Conservation (phyloP, 805 yeast species). For the Isabelozyma heimii region DNA sequence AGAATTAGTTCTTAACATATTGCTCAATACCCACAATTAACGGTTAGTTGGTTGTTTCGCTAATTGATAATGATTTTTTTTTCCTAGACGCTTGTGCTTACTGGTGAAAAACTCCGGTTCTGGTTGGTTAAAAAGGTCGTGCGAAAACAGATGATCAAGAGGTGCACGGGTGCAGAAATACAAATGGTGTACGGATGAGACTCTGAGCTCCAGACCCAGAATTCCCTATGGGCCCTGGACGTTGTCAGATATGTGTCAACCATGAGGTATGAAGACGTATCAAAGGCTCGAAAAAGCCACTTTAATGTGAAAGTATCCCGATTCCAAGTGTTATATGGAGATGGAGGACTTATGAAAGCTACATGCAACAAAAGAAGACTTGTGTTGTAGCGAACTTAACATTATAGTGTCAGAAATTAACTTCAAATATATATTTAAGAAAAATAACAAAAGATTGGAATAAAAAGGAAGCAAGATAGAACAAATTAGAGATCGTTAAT, state of each 20-base stretch:
- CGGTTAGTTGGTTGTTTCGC: background rate
- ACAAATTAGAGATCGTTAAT: background rate
- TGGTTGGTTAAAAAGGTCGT: slow-evolving; percentile 27
- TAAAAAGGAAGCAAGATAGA: slow-evolving; percentile 1
- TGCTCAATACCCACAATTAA: background rate
- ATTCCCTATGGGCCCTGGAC: no score
- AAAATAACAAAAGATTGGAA: slow-evolving; percentile 2
- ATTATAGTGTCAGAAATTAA: background rate
- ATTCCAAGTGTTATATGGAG: no score
- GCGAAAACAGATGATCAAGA: background rate
- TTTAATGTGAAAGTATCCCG: no score
- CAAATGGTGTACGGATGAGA: slow-evolving; percentile 2
- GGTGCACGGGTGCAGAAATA: background rate
- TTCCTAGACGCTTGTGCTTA: slow-evolving; percentile 1
- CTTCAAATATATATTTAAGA: background rate
- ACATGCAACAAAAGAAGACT: no score
- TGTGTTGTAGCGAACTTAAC: background rate
- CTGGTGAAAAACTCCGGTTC: slow-evolving; percentile 17
- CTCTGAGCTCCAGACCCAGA: no score
- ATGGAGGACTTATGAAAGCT: no score
- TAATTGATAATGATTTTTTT: background rate
- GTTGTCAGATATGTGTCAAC: no score
- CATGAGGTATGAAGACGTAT: no score
- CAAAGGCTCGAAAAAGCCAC: no score
- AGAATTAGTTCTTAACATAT: slow-evolving; percentile 25